phyloP scores from a whole-genome alignment of 495 filamentous ascomycete genomes.

The Lindgomyces ingoldianus region DNA sequence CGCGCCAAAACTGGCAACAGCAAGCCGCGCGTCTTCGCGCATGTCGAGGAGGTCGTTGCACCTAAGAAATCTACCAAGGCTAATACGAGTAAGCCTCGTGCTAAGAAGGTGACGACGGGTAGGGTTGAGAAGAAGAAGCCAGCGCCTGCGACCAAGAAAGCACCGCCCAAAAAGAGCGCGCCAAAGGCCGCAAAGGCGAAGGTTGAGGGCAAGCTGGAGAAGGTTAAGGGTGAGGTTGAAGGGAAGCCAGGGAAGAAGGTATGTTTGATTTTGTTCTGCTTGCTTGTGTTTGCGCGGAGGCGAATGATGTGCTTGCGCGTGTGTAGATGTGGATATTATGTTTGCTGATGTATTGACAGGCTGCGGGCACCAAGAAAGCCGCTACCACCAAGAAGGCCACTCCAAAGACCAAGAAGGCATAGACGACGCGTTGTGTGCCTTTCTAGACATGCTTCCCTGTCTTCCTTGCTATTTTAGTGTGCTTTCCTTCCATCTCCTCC shows the following conservation, averaged over 20 bases:
- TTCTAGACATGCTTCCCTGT: neutral
- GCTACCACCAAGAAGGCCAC: slow-evolving; percentile 29
- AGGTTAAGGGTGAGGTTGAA: slow-evolving; percentile 32
- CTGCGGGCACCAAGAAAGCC: slow-evolving; percentile 33
- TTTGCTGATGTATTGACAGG: slow-evolving; percentile 20
- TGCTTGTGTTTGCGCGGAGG: neutral
- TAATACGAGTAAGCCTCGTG: slow-evolving; percentile 43
- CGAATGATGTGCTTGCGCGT: neutral
- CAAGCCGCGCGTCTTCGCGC: slow-evolving; percentile 34
- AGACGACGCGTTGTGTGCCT: neutral
- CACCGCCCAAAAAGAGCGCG: slow-evolving; percentile 20
- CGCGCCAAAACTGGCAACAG: slow-evolving; percentile 40
- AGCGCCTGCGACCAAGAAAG: slow-evolving; percentile 13
- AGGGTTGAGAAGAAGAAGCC: slow-evolving; percentile 33
- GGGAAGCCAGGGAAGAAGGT: slow-evolving; percentile 37
- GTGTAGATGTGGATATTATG: neutral
- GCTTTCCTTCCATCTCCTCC: neutral
- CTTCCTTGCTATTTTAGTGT: neutral
- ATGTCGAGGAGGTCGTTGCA: slow-evolving; percentile 21
- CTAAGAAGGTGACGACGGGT: slow-evolving; percentile 30
- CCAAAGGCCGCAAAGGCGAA: slow-evolving; percentile 36
- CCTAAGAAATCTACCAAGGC: slow-evolving; percentile 35
- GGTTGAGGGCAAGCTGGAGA: slow-evolving; percentile 43
- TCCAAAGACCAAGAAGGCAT: slow-evolving; percentile 28
- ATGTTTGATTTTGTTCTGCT: slow-evolving; percentile 15